Base-by-base conservation (phyloP, 495 filamentous ascomycete species). In the Xylaria acuta region DNA sequence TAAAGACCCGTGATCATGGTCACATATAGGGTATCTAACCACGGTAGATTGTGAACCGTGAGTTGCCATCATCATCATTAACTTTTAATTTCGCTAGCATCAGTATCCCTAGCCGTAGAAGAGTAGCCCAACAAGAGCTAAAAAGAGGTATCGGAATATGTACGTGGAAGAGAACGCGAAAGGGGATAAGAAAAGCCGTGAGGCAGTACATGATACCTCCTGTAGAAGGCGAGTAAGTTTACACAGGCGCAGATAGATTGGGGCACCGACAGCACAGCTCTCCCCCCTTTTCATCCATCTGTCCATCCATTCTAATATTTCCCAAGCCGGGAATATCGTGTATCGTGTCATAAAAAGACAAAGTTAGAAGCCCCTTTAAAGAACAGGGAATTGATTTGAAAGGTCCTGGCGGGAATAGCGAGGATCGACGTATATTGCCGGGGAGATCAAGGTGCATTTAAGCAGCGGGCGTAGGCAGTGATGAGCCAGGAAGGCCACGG, bases 31-130 rank as follows among this genome's bases (percentile, higher is more conserved):
- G 22, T 41, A 27, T 47, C 34, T 12, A 40, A 45, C 20, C 30
- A 56, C 27, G 34, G 5, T 25, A 2, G 14, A 40, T 6, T 25
- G 38, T 27, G n/a, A 30, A 38, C 40, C 18, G 2, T 7, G 4
- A 20, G 3, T 60, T 67, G 0, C 51, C 70, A 64, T 72, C 70
- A 72, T 72, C 62, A 72, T 67, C 70, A 72, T 72, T 72, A 72
- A 65, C 63, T 72, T 71, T 67, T 67, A 66, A 51, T 45, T 72
- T 67, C 32, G 67, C 69, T 71, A 72, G 27, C 2, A 71, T n/a
- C 47, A 66, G 63, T 72, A 72, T 72, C 70, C 70, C 70, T 72
- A 72, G n/a, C 22, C 62, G 70, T 25, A 51, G 67, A 69, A 60
- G 25, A 38, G 20, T 72, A 72, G 60, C 51, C 63, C 70, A 67